Base-by-base conservation (phyloP, 805 yeast genomes). In the Nakazawaea wyomingensis region DNA sequence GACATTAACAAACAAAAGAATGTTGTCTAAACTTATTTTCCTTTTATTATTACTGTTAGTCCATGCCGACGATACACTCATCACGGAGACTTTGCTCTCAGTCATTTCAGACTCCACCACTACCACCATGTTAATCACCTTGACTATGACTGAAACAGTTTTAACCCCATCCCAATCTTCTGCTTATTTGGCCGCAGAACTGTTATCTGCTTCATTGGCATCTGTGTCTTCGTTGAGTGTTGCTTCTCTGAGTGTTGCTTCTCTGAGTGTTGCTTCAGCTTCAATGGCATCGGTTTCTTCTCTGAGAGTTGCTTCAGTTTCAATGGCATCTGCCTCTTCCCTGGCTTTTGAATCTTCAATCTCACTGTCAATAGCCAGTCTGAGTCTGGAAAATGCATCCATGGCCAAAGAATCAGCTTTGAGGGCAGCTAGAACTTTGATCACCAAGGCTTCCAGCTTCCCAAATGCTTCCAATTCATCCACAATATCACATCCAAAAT, bases 131-230 rank as follows among this genome's bases (percentile, higher is more conserved):
- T 48, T 57, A 22, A 54, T 68, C 42, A 73, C 78, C 22, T 51
- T 73, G 46, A 72, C 78, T 19, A 58, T 70, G 45, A 72, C 78
- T 37, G 58, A 60, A 41, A 73, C 78, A 22, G 40, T 70, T 35
- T 64, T 69, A 53, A 61, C 75, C 24, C 76, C 78, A 27, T 62
- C 66, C 43, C 73, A 73, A 55, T 63, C 71, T 40, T 40, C 66
- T 33, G 61, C 64, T 32, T 35, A 50, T 17, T 35, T 50, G 5
- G 50, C 50, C 8, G 54, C 51, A 26, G 43, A 46, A 26, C 42
- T 57, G 19, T 47, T 43, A 27, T 48, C 27, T 24, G 10, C 10
- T 7, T 24, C 27, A 8, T 10, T 24, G 27, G 27, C 27, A 8
- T 24, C 27, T 24, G 27, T 10, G 7, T 24, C 27, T 8, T 24